Conservation (phyloP, 495 filamentous ascomycete genomes). For the Trichoderma orchidacearum region DNA sequence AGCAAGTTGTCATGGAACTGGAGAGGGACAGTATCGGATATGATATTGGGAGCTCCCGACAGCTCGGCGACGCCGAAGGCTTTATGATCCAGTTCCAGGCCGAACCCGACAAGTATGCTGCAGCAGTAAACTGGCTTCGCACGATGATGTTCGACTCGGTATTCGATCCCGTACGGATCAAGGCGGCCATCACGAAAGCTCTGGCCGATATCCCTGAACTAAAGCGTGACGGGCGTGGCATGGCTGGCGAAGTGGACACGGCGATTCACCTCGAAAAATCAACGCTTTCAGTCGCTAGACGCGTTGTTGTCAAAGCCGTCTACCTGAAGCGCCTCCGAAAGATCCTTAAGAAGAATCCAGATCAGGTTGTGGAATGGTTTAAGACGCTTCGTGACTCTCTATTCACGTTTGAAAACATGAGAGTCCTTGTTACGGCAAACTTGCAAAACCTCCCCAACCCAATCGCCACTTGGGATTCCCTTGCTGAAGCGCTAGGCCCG, state of each 20-base stretch:
- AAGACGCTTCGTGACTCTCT: conserved; percentile 60
- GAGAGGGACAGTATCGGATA: conserved; percentile 87
- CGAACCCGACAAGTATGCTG: conserved; percentile 76
- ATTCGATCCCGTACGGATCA: conserved; percentile 69
- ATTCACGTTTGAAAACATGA: conserved; percentile 69
- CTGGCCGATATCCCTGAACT: conserved; percentile 85
- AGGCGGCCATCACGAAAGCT: conserved; percentile 72
- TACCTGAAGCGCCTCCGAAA: conserved; percentile 76
- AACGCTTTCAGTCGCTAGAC: conserved; percentile 62
- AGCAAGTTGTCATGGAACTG: conserved; percentile 76
- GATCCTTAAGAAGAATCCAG: conserved; percentile 57
- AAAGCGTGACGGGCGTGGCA: conserved; percentile 75
- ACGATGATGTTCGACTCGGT: conserved; percentile 78
- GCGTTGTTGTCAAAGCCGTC: conserved; percentile 74
- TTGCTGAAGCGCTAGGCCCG: conserved; percentile 34
- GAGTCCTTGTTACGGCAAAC: conserved; percentile 72
- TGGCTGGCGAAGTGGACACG: conserved; percentile 60
- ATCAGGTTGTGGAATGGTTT: conserved; percentile 58
- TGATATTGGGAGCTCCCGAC: conserved; percentile 46
- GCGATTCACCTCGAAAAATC: conserved; percentile 65
- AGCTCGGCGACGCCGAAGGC: conserved; percentile 65
- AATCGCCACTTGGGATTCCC: conserved; percentile 68
- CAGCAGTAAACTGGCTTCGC: conserved; percentile 70
- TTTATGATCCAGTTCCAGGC: conserved; percentile 70
- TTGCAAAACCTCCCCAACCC: conserved; percentile 62